These are phyloP conservation scores for Camelina laxa DNA, from an alignment of 345 rosid species.

Conservation along the genomic window DNA sequence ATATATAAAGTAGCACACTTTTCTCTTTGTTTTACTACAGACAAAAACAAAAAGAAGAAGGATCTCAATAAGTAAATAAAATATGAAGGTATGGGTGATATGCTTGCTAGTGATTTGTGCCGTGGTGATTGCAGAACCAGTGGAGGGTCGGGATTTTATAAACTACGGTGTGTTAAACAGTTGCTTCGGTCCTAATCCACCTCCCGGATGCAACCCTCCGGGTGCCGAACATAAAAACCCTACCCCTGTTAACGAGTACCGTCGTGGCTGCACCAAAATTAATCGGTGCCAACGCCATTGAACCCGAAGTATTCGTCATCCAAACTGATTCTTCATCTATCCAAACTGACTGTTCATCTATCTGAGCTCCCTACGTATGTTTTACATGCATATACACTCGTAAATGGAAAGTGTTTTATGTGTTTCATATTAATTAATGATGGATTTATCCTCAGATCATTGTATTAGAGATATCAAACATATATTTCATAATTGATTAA, in stretches of 20 bases:
- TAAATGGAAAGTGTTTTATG: not conserved
- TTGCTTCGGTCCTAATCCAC: not conserved
- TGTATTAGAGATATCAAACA: not conserved
- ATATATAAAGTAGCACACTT: not conserved
- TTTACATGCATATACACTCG: not conserved
- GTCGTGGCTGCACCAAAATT: not conserved
- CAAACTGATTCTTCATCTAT: not conserved
- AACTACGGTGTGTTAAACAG: not conserved
- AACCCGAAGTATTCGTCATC: not conserved
- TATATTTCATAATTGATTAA: too few species aligned
- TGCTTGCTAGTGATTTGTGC: constrained; percentile 16
- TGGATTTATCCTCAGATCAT: not conserved
- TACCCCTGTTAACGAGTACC: not conserved
- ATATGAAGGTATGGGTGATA: constrained; percentile 12
- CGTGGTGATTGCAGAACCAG: not conserved
- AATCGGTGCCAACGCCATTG: not conserved
- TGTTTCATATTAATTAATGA: not conserved
- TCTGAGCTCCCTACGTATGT: not conserved
- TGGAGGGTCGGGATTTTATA: not conserved
- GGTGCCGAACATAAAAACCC: not conserved
- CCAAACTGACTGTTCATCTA: too few species aligned
- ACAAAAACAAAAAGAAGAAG: too few species aligned
- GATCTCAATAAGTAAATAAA: not conserved
- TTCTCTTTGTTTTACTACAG: not conserved
- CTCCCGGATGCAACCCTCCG: constrained; percentile 5